phyloP scores from a whole-genome alignment of 768 basidiomycete species.

The Mrakia gelida region DNA sequence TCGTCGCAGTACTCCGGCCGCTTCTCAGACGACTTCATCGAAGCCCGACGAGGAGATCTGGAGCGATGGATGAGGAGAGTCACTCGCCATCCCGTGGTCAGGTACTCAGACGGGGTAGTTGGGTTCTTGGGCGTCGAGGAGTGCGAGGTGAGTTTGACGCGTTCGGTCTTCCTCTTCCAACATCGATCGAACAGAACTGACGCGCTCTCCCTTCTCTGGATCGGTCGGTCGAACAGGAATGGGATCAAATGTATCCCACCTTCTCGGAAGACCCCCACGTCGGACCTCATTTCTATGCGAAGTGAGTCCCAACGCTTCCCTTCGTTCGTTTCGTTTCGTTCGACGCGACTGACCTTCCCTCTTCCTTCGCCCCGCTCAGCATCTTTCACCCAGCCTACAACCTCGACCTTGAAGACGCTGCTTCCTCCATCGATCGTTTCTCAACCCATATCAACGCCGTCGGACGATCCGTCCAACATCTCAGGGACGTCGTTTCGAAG shows the following conservation, averaged over 20 bases:
- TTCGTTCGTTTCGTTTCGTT: constrained; percentile 37
- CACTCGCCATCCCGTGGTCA: constrained; percentile 67
- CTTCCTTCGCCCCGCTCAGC: constrained; percentile 52
- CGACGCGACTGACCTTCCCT: too few relatives aligned
- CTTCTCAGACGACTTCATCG: constrained; percentile 75
- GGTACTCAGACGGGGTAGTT: constrained; percentile 72
- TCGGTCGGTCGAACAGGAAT: constrained; percentile 38
- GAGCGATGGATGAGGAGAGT: constrained; percentile 70
- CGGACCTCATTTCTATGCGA: constrained; percentile 52
- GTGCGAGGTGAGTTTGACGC: constrained; percentile 56
- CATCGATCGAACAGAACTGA: too few relatives aligned
- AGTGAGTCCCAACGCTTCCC: neutral
- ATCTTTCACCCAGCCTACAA: constrained; percentile 84
- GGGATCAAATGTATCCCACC: constrained; percentile 65
- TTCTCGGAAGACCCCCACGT: constrained; percentile 57
- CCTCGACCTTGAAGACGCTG: constrained; percentile 67
- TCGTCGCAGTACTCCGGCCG: constrained; percentile 59
- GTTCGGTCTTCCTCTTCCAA: too few relatives aligned
- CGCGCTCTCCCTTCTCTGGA: neutral
- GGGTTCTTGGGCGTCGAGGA: constrained; percentile 74
- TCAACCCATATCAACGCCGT: constrained; percentile 62
- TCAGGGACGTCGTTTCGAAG: constrained; percentile 60
- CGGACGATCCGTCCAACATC: constrained; percentile 62
- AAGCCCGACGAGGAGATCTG: constrained; percentile 72
- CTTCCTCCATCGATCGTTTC: constrained; percentile 59